These are phyloP conservation scores for Phytophthora idaei DNA, from an alignment of 352 stramenopile genomes.

Conservation along the genomic window DNA sequence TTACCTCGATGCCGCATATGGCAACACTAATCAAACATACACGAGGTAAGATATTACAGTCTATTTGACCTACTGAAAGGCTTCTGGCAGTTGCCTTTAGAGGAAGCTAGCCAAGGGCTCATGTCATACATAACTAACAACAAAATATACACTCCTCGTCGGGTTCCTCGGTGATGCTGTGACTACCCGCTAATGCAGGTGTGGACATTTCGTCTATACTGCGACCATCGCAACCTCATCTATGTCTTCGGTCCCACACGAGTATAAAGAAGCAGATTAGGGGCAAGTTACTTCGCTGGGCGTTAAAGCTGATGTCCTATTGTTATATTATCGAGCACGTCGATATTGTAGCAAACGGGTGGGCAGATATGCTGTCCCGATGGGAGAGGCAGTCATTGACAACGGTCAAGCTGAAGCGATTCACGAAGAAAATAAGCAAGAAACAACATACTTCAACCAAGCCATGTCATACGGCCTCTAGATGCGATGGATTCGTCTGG, in stretches of 20 bases:
- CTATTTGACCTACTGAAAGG: neutral
- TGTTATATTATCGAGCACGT: constrained; percentile 18
- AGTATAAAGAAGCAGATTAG: constrained; percentile 6
- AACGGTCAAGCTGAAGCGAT: constrained; percentile 5
- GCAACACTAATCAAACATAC: neutral
- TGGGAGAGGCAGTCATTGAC: constrained; percentile 2
- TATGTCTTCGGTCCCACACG: neutral
- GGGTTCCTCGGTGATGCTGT: constrained; percentile 1
- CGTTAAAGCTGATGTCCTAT: constrained; percentile 7
- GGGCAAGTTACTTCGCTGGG: constrained; percentile 4
- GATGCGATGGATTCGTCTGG: constrained; percentile 7
- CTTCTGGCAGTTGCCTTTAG: neutral
- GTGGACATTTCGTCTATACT: constrained; percentile 6
- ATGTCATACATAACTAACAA: neutral
- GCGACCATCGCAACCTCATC: neutral
- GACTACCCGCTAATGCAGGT: constrained; percentile 1
- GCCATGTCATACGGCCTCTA: neutral
- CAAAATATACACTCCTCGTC: constrained; percentile 4
- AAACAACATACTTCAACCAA: neutral
- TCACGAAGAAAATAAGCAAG: neutral
- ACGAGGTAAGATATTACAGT: neutral
- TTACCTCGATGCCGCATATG: neutral
- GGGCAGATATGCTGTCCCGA: constrained; percentile 12
- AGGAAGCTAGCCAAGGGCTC: neutral
- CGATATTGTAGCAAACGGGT: neutral